Conservation (phyloP, 768 basidiomycete species). For the Pleurotus tuoliensis region DNA sequence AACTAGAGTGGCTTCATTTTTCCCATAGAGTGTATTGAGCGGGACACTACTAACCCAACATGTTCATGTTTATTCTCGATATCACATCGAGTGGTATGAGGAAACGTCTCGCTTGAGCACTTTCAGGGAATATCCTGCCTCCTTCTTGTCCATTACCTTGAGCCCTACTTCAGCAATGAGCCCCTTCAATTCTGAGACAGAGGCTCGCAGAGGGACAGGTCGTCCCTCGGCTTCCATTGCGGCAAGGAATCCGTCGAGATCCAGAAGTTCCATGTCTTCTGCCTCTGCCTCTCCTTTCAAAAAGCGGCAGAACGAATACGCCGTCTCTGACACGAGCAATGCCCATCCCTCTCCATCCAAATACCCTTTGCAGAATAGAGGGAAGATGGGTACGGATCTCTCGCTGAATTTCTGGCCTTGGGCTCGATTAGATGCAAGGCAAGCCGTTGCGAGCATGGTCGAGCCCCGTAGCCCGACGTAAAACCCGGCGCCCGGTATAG, state of each 20-base stretch:
- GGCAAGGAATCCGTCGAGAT: not conserved
- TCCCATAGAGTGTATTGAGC: too few relatives aligned
- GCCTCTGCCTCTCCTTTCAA: not conserved
- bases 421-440: not conserved
- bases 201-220: not conserved
- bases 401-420: not conserved
- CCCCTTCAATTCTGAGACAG: not conserved
- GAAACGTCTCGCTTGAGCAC: not conserved
- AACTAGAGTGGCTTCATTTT: too few relatives aligned
- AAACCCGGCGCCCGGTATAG: not conserved
- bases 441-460: not conserved
- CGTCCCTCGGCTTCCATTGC: not conserved
- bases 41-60: too few relatives aligned
- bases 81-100: too few relatives aligned
- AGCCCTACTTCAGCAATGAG: not conserved
- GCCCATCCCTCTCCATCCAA: slow-evolving; percentile 1
- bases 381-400: not conserved
- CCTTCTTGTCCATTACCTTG: not conserved
- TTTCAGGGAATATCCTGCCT: not conserved
- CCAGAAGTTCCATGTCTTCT: not conserved
- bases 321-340: not conserved
- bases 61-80: not conserved
- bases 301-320: not conserved
- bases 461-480: not conserved
- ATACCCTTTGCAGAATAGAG: not conserved